Evolutionary conservation across 2,329 filamentous ascomycete species (phyloP), one percentile per base, ranked within the genome.

Genomic region (Diaporthe sp.): DNA sequence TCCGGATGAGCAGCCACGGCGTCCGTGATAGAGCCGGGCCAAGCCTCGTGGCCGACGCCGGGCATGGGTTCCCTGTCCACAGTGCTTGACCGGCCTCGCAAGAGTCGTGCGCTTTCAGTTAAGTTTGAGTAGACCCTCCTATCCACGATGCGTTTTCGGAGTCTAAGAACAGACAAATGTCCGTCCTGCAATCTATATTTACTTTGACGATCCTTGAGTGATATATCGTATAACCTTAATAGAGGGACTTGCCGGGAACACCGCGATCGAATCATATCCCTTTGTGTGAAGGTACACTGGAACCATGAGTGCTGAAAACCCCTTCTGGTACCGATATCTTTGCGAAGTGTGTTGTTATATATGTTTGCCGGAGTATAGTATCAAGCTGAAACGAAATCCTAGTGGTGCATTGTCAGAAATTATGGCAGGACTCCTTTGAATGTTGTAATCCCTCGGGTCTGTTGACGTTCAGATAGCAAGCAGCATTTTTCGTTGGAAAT

Each of bases 51-150:
- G 19, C 4, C 22, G 9, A 34, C n/a, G 22, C n/a, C 58, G 13
- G n/a, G 59, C 39, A 28, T 62, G 59, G 39, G 12, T 49, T 34
- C 28, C 61, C 61, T 67, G 61, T 49, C 61, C 15, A 65, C 17
- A 28, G 19, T 13, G 28, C 17, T 7, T 34, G 28, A 19, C 28
- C 25, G 13, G 37, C 61, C 28, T 67, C 61, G 61, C 44, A 67
- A 67, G 61, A 51, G 10, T n/a, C 28, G 44, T 31, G 61, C 61
- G 22, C 22, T 37, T 51, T 15, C 28, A 67, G 44, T 49, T 49
- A 31, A 46, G 61, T 19, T 34, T 31, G 13, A 15, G 17, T 8
- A 22, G 22, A 9, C 25, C 25, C 5, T n/a, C 12, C 19, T 34
- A 17, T 34, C 42, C 22, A n/a, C n/a, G n/a, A 44, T 31, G n/a